Percentiles rank a stretch among this genome's conserved stretches.
phyloP scores from a whole-genome alignment of 371 early-diverging fungal species.

The Mortierella sp. region DNA sequence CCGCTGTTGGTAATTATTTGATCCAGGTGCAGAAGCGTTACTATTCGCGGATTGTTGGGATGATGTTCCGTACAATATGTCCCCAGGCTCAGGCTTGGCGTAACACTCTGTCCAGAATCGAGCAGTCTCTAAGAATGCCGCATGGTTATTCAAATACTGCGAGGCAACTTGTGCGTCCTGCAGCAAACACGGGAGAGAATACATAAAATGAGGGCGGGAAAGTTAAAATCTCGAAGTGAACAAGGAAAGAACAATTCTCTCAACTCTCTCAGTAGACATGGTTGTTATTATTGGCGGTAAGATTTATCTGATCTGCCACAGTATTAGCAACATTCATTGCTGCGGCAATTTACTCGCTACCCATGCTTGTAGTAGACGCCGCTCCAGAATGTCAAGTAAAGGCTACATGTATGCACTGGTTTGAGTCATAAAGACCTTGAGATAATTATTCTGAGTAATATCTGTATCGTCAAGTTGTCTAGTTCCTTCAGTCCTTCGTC shows the following conservation, averaged over 20 bases:
- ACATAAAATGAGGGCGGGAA: neutral
- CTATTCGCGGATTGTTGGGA: neutral
- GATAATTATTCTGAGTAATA: neutral
- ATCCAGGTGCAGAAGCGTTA: neutral
- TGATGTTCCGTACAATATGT: neutral
- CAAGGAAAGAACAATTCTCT: neutral
- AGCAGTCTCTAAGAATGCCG: conserved; percentile 54
- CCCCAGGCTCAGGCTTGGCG: conserved; percentile 44
- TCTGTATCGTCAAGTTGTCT: neutral
- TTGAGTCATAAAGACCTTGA: neutral
- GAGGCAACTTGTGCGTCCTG: conserved; percentile 61
- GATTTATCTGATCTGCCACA: neutral
- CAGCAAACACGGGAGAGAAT: neutral
- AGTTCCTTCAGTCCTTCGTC: neutral
- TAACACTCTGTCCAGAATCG: conserved; percentile 59
- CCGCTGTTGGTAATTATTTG: conserved; percentile 17
- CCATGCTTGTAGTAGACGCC: no score
- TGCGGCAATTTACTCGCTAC: no score
- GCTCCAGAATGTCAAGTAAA: neutral
- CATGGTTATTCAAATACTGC: conserved; percentile 50
- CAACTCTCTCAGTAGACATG: neutral
- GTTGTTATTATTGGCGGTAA: no score
- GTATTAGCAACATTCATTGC: neutral
- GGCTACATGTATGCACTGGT: neutral
- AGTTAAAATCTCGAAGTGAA: neutral